phyloP scores from a whole-genome alignment of 768 basidiomycete species.

The Imleria badia region DNA sequence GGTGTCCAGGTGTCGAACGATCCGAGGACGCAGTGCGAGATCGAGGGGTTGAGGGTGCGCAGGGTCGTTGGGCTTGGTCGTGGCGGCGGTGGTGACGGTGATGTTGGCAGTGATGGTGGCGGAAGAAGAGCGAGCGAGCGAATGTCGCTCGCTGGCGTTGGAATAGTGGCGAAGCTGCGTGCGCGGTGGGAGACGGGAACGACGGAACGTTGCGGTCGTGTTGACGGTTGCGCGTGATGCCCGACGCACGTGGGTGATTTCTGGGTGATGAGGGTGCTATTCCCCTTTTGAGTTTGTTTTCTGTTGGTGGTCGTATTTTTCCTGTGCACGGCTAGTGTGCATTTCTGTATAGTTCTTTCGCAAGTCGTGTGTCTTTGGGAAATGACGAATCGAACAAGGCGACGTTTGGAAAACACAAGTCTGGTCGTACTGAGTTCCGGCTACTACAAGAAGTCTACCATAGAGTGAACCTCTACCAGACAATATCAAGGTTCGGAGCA shows the following conservation, averaged over 20 bases:
- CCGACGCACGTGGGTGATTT: no score
- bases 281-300: background rate
- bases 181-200: slow-evolving; percentile 19
- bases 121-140: background rate
- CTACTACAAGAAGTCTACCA: no score
- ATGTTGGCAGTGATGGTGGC: no score
- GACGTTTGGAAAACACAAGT: no score
- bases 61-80: background rate
- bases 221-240: background rate
- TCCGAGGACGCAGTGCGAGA: slow-evolving; percentile 4
- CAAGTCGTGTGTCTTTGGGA: no score
- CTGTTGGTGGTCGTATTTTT: background rate
- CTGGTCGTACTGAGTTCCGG: background rate
- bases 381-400: background rate
- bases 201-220: background rate
- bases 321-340: background rate
- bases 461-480: background rate
- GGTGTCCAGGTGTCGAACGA: slow-evolving; percentile 4
- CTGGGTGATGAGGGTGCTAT: no score
- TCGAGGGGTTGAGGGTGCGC: slow-evolving; percentile 2
- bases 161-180: slow-evolving; percentile 23
- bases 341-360: background rate
- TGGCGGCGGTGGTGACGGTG: background rate
- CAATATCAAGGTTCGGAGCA: background rate
- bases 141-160: slow-evolving; percentile 4